A percentile compares a stretch with the other conserved stretches of the same genome.
Evolutionary conservation across 306 rosid genomes (phyloP).

Genomic region (Gynostemma pentaphyllum): DNA sequence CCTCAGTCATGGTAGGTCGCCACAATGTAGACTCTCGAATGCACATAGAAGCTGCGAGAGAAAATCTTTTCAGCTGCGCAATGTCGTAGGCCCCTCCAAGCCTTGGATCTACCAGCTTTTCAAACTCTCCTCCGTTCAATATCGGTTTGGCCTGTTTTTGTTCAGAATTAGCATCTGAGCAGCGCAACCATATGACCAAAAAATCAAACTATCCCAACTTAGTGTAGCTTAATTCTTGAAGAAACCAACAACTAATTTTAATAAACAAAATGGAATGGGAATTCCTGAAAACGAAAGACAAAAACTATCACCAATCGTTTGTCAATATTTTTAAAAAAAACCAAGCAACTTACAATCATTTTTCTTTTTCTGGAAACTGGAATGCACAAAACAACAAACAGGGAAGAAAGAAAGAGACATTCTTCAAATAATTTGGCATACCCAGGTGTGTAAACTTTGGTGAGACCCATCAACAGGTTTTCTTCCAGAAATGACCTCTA

Average conservation of each 20-base stretch:
- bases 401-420: not conserved
- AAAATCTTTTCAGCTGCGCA: conserved; percentile 40
- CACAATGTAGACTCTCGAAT: conserved; percentile 63
- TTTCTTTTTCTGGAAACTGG: conserved; percentile 1
- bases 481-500: conserved; percentile 80
- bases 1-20: conserved; percentile 88
- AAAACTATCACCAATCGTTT: not conserved
- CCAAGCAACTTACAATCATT: not conserved
- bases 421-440: conserved; percentile 16
- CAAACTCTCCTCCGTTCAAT: conserved; percentile 58
- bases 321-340: not conserved
- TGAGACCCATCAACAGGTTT: conserved; percentile 86
- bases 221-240: not conserved
- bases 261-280: not conserved
- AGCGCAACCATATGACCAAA: not conserved
- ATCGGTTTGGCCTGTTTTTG: conserved; percentile 71
- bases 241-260: not conserved
- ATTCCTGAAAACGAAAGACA: not conserved
- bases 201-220: conserved; percentile 2
- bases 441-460: conserved; percentile 91
- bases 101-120: conserved; percentile 67
- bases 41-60: conserved; percentile 77
- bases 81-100: conserved; percentile 63
- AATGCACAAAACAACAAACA: not conserved
- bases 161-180: not conserved